A percentile compares a stretch with the other conserved stretches of the same genome.
phyloP scores from a whole-genome alignment of 352 stramenopile genomes.

The Globisporangium acanthophoron region DNA sequence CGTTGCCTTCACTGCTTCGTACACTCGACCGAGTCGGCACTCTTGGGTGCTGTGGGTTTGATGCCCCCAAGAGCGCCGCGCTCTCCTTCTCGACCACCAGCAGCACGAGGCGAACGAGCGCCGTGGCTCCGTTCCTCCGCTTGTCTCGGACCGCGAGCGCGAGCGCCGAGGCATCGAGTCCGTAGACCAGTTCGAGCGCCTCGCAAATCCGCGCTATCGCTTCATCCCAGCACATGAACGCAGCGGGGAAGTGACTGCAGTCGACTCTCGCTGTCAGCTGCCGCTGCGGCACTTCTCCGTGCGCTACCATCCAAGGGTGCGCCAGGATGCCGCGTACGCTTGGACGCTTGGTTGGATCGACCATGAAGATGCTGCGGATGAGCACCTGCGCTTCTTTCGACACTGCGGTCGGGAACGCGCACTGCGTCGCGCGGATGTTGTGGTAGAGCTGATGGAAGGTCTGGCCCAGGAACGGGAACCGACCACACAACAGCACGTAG shows the following conservation, averaged over 20 bases:
- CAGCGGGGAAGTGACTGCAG: slow-evolving; percentile 3
- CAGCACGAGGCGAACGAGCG: slow-evolving; percentile 18
- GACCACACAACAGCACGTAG: slow-evolving; percentile 39
- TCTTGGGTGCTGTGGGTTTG: slow-evolving; percentile 1
- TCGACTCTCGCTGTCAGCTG: background rate
- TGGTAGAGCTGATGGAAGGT: slow-evolving; percentile 47
- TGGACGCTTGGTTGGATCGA: slow-evolving; percentile 37
- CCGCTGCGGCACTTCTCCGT: background rate
- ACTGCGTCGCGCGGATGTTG: slow-evolving; percentile 19
- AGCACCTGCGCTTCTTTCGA: slow-evolving; percentile 36
- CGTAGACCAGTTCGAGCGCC: slow-evolving; percentile 17
- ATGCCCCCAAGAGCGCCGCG: background rate
- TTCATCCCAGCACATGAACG: slow-evolving; percentile 20
- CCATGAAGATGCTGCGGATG: slow-evolving; percentile 34
- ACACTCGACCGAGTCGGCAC: background rate
- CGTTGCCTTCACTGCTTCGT: no score
- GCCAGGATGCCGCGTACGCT: slow-evolving; percentile 22
- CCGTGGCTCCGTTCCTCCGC: slow-evolving; percentile 13
- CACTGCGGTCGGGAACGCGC: slow-evolving; percentile 16
- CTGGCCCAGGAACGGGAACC: slow-evolving; percentile 79
- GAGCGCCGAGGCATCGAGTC: slow-evolving; percentile 5
- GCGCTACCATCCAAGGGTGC: slow-evolving; percentile 31
- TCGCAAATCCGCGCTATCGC: slow-evolving; percentile 11
- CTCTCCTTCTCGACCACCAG: slow-evolving; percentile 10
- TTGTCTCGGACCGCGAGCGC: slow-evolving; percentile 1